Evolutionary conservation across 2,329 filamentous ascomycete genomes (phyloP).

Genomic region (Alternaria atra): DNA sequence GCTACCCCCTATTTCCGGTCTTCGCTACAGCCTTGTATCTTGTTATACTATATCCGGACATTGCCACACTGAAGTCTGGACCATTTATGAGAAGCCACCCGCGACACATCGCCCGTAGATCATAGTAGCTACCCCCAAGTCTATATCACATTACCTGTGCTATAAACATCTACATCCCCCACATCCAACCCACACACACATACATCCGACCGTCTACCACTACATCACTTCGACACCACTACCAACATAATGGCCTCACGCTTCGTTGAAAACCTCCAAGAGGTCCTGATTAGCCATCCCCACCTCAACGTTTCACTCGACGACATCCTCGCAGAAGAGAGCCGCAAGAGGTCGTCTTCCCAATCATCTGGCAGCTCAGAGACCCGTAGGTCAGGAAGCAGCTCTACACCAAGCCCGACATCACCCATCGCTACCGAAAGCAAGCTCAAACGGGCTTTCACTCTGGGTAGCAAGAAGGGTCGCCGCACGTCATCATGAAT

Average conservation of each 20-base stretch:
- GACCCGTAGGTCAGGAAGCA: constrained; percentile 34
- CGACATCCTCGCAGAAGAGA: constrained; percentile 51
- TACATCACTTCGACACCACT: background rate
- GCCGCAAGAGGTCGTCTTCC: constrained; percentile 46
- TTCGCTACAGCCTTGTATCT: background rate
- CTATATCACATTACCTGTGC: constrained; percentile 7
- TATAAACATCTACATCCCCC: constrained; percentile 23
- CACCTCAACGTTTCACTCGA: constrained; percentile 53
- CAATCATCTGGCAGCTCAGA: constrained; percentile 44
- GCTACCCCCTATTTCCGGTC: constrained; percentile 1
- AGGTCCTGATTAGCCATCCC: constrained; percentile 48
- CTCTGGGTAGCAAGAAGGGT: constrained; percentile 46
- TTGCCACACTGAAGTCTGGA: constrained; percentile 20
- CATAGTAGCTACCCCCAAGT: constrained; percentile 20
- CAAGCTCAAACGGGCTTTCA: constrained; percentile 41
- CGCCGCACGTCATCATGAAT: constrained; percentile 24
- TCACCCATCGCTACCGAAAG: constrained; percentile 37
- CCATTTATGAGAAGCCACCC: constrained; percentile 3
- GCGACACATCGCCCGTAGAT: constrained; percentile 13
- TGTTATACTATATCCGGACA: constrained; percentile 10
- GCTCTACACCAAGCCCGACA: constrained; percentile 32
- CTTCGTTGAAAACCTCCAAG: constrained; percentile 52
- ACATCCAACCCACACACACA: background rate
- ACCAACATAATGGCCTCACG: constrained; percentile 45
- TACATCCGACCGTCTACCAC: background rate